These are phyloP conservation scores for Cercospora sp. DNA, from an alignment of 2,329 filamentous ascomycete genomes.

Conservation along the genomic window DNA sequence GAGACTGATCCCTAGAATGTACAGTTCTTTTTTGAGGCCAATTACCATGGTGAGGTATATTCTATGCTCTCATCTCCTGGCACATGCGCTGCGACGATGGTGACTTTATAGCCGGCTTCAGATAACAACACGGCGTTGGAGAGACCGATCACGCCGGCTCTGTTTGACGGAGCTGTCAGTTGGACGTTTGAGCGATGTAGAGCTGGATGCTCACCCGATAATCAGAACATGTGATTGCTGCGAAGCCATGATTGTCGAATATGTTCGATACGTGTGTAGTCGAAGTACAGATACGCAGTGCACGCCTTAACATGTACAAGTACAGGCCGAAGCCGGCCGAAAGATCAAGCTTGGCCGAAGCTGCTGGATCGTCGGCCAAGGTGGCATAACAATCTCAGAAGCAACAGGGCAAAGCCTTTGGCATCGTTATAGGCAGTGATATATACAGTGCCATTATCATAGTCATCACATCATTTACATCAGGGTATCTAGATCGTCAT, in stretches of 20 bases:
- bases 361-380: not conserved
- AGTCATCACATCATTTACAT: conserved; percentile 13
- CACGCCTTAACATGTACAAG: not conserved
- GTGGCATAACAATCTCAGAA: not conserved
- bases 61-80: conserved; percentile 46
- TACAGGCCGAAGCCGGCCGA: conserved; percentile 9
- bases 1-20: not conserved
- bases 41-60: conserved; percentile 47
- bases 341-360: conserved; percentile 14
- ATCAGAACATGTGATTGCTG: conserved; percentile 22
- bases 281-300: not conserved
- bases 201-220: conserved; percentile 21
- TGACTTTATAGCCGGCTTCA: conserved; percentile 45
- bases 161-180: conserved; percentile 21
- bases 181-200: not conserved
- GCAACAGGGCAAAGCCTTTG: not conserved
- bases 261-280: not conserved
- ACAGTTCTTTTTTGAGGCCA: not conserved
- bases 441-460: conserved; percentile 6
- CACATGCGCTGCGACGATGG: conserved; percentile 46
- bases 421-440: not conserved
- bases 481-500: conserved; percentile 12
- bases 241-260: conserved; percentile 12
- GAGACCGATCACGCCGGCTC: conserved; percentile 52
- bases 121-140: conserved; percentile 48